Evolutionary conservation across 2,329 filamentous ascomycete species (phyloP).

Genomic region (Diplodia mutila): DNA sequence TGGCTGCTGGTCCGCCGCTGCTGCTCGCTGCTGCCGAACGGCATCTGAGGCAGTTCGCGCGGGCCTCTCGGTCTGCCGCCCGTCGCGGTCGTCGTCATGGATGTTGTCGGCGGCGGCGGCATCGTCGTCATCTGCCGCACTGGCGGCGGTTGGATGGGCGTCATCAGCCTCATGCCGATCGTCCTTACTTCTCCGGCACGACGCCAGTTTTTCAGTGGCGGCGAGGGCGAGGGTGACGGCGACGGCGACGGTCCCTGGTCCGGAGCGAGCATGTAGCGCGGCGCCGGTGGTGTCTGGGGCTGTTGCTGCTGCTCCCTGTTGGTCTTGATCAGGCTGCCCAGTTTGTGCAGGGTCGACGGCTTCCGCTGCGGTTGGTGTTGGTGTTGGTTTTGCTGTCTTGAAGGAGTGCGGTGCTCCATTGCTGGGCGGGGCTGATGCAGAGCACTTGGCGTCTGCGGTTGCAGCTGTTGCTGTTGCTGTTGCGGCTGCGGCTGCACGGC

Average conservation of each 20-base stretch:
- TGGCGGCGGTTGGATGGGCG: too few species aligned
- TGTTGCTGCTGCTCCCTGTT: not conserved
- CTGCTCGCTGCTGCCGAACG: not conserved
- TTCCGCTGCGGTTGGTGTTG: not conserved
- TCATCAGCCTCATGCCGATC: not conserved
- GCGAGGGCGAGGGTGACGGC: not conserved
- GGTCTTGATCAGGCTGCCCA: not conserved
- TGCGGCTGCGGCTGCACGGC: too few species aligned
- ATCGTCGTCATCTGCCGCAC: too few species aligned
- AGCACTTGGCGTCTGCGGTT: not conserved
- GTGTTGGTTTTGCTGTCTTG: not conserved
- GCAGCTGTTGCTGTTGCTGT: not conserved
- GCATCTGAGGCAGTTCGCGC: not conserved
- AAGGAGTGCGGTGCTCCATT: not conserved
- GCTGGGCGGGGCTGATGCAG: not conserved
- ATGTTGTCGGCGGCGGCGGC: not conserved
- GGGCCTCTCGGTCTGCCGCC: not conserved
- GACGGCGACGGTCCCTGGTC: conserved; percentile 2
- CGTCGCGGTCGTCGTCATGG: not conserved
- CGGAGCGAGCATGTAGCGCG: not conserved
- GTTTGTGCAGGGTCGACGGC: not conserved
- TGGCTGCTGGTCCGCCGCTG: not conserved
- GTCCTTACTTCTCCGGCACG: not conserved
- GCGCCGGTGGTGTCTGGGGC: not conserved
- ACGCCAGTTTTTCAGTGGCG: not conserved